phyloP scores from a whole-genome alignment of 1,284 basidiomycete species.

The Ceratobasidium sp. region DNA sequence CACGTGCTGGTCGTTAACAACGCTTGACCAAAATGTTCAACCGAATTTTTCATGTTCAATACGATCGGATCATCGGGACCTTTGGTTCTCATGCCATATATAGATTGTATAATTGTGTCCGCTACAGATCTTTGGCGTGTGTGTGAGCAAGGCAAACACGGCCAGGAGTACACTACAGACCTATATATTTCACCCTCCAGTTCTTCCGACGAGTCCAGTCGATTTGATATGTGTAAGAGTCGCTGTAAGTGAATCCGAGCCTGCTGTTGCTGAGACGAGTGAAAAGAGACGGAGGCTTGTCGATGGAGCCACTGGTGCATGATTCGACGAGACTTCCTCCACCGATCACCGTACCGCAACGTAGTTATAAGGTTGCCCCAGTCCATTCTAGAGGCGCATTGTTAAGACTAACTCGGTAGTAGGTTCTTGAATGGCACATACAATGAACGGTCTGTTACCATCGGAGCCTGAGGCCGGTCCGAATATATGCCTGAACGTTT shows the following conservation, averaged over 20 bases:
- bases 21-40: conserved; percentile 27
- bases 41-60: background rate
- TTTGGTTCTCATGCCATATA: conserved; percentile 35
- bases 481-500: conserved; percentile 25
- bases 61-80: conserved; percentile 28
- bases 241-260: conserved; percentile 15
- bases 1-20: conserved; percentile 3
- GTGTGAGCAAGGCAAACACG: background rate
- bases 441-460: conserved; percentile 6
- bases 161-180: background rate
- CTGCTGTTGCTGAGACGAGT: conserved; percentile 21
- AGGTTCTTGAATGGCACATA: background rate
- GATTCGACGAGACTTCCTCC: conserved; percentile 34
- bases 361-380: conserved; percentile 2
- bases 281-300: conserved; percentile 7
- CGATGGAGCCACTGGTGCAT: conserved; percentile 21
- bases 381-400: conserved; percentile 3
- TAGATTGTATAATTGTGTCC: conserved; percentile 8
- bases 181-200: conserved; percentile 16
- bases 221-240: background rate
- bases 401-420: background rate
- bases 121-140: background rate
- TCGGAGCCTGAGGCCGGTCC: background rate
- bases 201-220: conserved; percentile 15
- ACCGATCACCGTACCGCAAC: conserved; percentile 8